Evolutionary conservation across 768 basidiomycete species (phyloP), one percentile per base, ranked within the genome.

Genomic region (Auriscalpium vulgare): DNA sequence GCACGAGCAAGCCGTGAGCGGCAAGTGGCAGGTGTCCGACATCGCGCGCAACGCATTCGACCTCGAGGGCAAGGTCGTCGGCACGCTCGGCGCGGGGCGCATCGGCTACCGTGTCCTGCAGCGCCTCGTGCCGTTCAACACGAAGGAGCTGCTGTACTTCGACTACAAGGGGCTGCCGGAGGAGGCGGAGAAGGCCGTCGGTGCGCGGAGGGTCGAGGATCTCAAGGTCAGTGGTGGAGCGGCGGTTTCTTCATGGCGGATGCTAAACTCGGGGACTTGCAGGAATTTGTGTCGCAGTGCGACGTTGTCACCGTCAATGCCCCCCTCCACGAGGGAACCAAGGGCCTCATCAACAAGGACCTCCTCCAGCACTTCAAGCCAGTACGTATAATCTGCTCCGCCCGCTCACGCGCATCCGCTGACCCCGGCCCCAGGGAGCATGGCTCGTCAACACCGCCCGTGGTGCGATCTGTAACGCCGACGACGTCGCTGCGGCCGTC

Each of bases 131-230:
- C n/a, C n/a, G n/a, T n/a, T n/a, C n/a, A n/a, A n/a, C n/a, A n/a
- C n/a, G 77, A 58, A 71, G 76, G 75, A 78, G 62, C 67, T 78
- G 2, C 64, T 78, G 34, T 77, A 75, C 69, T 77, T 65, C 56
- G 74, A 74, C 55, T 72, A 73, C 58, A 57, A 63, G 17, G 62
- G 68, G 21, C 59, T 65, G 14, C 68, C 71, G 23, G 62, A 17
- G 34, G 56, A 71, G 3, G 72, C 69, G 34, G 71, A 64, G 19
- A 59, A 68, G 43, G 63, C 68, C 11, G 63, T 72, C 52, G 60
- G 58, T 6, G 71, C 68, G n/a, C 64, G 71, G 23, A 68, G 74
- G 14, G 73, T 78, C 29, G 72, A 74, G 23, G 68, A 70, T 29
- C 66, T 77, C 34, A 51, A 56, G 50, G 19, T 72, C 48, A 38